Evolutionary conservation across 139 green algal genomes (phyloP).

Genomic region (Chlamydomonas urium): DNA sequence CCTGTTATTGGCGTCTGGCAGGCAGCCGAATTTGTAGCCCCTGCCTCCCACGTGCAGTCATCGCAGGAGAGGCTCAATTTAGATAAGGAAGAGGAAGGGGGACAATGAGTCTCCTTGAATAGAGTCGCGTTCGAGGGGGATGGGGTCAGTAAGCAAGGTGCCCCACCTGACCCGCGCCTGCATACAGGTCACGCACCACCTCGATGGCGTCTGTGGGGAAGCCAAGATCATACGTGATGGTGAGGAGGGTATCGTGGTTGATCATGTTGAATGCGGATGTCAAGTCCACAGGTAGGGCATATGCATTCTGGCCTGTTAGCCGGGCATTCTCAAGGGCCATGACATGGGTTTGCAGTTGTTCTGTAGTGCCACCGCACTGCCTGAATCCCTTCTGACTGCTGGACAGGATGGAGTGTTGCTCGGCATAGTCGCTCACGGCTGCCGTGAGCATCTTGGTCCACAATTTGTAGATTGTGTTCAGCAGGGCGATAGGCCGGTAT

Average conservation of each 20-base stretch:
- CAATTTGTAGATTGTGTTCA: conserved; percentile 37
- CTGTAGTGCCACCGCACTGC: too few relatives aligned
- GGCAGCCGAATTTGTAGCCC: neutral
- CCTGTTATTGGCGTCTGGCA: neutral
- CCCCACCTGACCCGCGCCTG: conserved; percentile 1
- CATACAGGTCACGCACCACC: conserved; percentile 40
- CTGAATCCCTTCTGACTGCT: conserved; percentile 39
- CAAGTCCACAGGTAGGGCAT: conserved; percentile 33
- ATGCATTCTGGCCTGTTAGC: conserved; percentile 18
- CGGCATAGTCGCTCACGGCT: conserved; percentile 12
- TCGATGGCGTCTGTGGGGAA: conserved; percentile 30
- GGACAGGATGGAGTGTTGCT: conserved; percentile 14
- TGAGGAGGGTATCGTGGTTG: conserved; percentile 34
- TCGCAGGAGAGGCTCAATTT: conserved; percentile 3
- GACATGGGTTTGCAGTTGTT: too few relatives aligned
- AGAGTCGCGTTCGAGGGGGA: conserved; percentile 24
- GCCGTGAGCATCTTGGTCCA: conserved; percentile 33
- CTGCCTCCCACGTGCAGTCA: neutral
- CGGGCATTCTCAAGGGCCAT: conserved; percentile 30
- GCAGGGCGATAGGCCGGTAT: conserved; percentile 29
- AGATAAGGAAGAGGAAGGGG: conserved; percentile 14
- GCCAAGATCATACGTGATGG: conserved; percentile 34
- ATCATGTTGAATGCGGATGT: conserved; percentile 41
- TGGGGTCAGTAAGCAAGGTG: conserved; percentile 1
- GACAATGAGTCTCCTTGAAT: conserved; percentile 13